A percentile compares a stretch with the other conserved stretches of the same genome.
phyloP scores from a whole-genome alignment of 176 grass and related monocot genomes.

The Musa troglodytarum region DNA sequence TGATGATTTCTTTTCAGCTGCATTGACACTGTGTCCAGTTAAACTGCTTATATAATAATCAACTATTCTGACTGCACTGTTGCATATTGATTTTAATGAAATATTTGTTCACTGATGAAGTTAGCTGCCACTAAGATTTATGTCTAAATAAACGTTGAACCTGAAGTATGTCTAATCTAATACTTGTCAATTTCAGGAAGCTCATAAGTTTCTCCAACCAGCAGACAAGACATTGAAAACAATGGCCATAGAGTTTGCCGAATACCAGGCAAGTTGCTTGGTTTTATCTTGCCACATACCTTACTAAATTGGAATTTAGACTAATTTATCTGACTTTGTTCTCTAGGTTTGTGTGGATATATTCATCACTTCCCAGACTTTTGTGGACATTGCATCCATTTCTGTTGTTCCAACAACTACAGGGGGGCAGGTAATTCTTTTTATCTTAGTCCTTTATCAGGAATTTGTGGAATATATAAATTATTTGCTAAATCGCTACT shows the following conservation, averaged over 20 bases:
- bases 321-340: constrained; percentile 3
- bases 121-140: not conserved
- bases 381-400: constrained; percentile 78
- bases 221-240: constrained; percentile 68
- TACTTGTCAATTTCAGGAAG: constrained; percentile 44
- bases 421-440: constrained; percentile 57
- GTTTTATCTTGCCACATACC: not conserved
- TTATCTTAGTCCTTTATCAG: not conserved
- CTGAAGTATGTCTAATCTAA: constrained; percentile 1
- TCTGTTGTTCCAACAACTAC: constrained; percentile 65
- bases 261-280: constrained; percentile 59
- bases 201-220: constrained; percentile 72
- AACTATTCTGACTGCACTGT: not conserved
- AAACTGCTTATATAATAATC: not conserved
- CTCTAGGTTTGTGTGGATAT: constrained; percentile 74
- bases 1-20: not conserved
- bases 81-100: not conserved
- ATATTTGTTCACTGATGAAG: not conserved
- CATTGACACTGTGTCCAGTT: not conserved
- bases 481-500: not conserved
- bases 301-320: not conserved
- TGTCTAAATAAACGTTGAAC: not conserved
- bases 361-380: constrained; percentile 76
- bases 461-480: not conserved
- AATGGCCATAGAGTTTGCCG: constrained; percentile 86